Base-by-base conservation (phyloP, 495 filamentous ascomycete species). In the Cetradonia linearis region DNA sequence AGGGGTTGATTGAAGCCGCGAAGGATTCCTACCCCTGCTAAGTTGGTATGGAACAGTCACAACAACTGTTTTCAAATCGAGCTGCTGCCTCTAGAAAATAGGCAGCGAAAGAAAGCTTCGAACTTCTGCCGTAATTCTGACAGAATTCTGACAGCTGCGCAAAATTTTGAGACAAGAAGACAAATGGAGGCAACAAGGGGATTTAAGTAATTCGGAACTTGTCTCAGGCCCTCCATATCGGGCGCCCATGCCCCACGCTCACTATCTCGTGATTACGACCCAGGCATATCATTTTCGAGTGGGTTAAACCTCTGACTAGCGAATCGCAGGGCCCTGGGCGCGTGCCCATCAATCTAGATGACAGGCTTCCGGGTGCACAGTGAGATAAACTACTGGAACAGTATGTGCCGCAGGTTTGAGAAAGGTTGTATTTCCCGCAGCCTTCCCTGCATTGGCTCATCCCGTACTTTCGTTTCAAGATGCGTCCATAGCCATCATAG, bases 211-310 rank as follows among this genome's bases (percentile, higher is more conserved):
- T 34, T 9, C 16, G 31, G 20, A 34, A 20, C 3, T 54, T 34
- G 33, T 36, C 4, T 54, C 50, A 54, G 50, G 30, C 50, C 50
- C 30, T 33, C 50, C 50, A 54, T n/a, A n/a, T n/a, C 31, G 50
- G 50, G 50, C 58, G 58, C 58, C 36, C 44, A 37, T 23, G 34
- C 48, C 34, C 38, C 54, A 56, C 50, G 36, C 28, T 53, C 38
- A 59, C 16, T 60, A 42, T 55, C 50, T 61, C 50, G 59, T 61
- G 59, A 55, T 61, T 53, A 61, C 59, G 42, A 46, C 28, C 50
- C 23, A 37, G 9, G 30, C 49, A 18, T n/a, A 36, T 25, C 52
- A 16, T 8, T 30, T 20, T 44, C 8, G n/a, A 42, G 59, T 61
- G 57, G 57, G 44, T 59, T 30, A 40, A 49, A 4, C 57, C 57